Evolutionary conservation across 768 basidiomycete genomes (phyloP).

Genomic region (Serpula lacrymans): DNA sequence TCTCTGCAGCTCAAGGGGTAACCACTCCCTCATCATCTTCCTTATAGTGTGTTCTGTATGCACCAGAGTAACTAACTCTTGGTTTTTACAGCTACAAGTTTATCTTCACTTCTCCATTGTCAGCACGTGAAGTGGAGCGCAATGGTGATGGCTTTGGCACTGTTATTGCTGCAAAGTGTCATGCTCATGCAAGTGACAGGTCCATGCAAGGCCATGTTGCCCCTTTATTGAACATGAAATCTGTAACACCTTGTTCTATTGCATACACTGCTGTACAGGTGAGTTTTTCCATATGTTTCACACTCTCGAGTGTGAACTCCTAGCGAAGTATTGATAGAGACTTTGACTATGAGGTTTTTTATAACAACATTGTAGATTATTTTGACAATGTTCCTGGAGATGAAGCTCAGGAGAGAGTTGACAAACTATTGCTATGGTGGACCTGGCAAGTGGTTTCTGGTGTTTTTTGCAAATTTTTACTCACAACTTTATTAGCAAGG

Average conservation of each 20-base stretch:
- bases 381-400: conserved; percentile 18
- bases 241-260: conserved; percentile 13
- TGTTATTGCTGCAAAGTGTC: background rate
- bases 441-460: background rate
- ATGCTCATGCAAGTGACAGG: background rate
- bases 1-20: too few species aligned
- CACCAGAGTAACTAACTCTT: too few species aligned
- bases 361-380: conserved; percentile 23
- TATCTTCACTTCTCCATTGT: conserved; percentile 16
- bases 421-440: background rate
- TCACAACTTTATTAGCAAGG: too few species aligned
- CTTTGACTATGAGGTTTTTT: conserved; percentile 18
- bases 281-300: conserved; percentile 7
- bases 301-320: conserved; percentile 9
- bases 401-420: background rate
- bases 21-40: too few species aligned
- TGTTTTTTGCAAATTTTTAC: too few species aligned
- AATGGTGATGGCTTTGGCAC: too few species aligned
- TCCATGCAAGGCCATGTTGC: background rate
- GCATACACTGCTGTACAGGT: conserved; percentile 21
- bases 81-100: too few species aligned
- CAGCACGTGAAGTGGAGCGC: background rate
- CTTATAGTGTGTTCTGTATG: too few species aligned
- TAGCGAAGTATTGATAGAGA: conserved; percentile 11
- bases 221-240: background rate